Evolutionary conservation across 768 basidiomycete genomes (phyloP), one percentile per base, ranked within the genome.

Genomic region (Albatrellus ellisii): DNA sequence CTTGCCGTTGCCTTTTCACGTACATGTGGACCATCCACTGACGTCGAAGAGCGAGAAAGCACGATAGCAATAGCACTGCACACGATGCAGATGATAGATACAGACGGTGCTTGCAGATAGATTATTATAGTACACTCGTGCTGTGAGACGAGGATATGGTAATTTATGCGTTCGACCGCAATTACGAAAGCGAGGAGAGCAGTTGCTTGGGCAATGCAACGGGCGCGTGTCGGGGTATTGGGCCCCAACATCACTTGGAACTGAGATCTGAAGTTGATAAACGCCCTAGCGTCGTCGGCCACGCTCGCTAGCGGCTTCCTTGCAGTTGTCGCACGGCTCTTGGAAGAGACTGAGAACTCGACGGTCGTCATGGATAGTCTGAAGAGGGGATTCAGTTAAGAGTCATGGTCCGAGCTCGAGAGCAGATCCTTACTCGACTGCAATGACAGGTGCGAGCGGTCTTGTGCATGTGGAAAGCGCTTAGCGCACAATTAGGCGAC

Each of bases 271-370:
- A n/a, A n/a, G n/a, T n/a, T n/a, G n/a, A n/a, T 18, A 11, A 31
- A n/a, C 14, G 11, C 24, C 39, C 47, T 42, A 52, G 39, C 41
- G 44, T 49, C 48, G 46, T 34, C 46, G 42, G 26, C 52, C 44
- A 55, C 54, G 53, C 52, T 18, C 41, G 53, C 59, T 36, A 60
- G 56, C 47, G 63, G 63, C 51, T 28, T 63, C 59, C 39, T 56
- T 56, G 61, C 79, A 81, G 1, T 36, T 48, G 4, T 78, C 79
- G 60, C 79, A 82, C 43, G 70, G 63, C 44, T 69, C 68, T 50
- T 79, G 78, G 50, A 83, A 77, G 57, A 81, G 63, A 56, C 74
- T 84, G 44, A 68, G 60, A 28, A 83, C 74, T 29, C 68, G 66
- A 41, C 72, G 67, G 50, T 80, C 77, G 37, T 47, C 45, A 46